Evolutionary conservation across 805 yeast genomes (phyloP).

Genomic region (Candida nonsorbophila): DNA sequence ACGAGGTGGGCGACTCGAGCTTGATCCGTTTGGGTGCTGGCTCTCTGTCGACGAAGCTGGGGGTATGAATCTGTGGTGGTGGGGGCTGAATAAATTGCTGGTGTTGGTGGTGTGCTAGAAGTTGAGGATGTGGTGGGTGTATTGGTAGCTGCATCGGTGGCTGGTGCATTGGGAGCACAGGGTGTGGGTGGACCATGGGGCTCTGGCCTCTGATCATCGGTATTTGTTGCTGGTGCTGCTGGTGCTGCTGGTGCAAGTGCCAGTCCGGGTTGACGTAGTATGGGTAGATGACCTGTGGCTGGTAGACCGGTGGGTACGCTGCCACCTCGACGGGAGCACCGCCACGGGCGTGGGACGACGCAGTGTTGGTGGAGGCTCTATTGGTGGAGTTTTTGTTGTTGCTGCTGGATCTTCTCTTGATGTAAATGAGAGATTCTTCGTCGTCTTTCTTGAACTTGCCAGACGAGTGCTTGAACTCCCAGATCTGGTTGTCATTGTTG

Average conservation of each 20-base stretch:
- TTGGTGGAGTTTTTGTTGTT: slow-evolving; percentile 15
- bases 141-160: slow-evolving; percentile 4
- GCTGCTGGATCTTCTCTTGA: slow-evolving; percentile 44
- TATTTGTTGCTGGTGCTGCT: slow-evolving; percentile 3
- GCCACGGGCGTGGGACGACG: neutral
- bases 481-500: slow-evolving; percentile 19
- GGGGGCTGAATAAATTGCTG: too few species aligned
- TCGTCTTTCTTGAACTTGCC: slow-evolving; percentile 48
- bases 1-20: neutral
- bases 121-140: slow-evolving; percentile 3
- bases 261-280: neutral
- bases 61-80: slow-evolving; percentile 5
- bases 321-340: neutral
- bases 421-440: slow-evolving; percentile 37
- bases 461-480: slow-evolving; percentile 53
- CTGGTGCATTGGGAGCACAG: too few species aligned
- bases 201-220: slow-evolving; percentile 3
- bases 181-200: slow-evolving; percentile 7
- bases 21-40: too few species aligned
- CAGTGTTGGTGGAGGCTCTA: slow-evolving; percentile 1
- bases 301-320: neutral
- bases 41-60: too few species aligned
- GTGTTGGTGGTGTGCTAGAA: too few species aligned
- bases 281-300: neutral
- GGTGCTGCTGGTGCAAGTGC: too few species aligned